Conservation (phyloP, 768 basidiomycete genomes). For the Tulasnella sp. region DNA sequence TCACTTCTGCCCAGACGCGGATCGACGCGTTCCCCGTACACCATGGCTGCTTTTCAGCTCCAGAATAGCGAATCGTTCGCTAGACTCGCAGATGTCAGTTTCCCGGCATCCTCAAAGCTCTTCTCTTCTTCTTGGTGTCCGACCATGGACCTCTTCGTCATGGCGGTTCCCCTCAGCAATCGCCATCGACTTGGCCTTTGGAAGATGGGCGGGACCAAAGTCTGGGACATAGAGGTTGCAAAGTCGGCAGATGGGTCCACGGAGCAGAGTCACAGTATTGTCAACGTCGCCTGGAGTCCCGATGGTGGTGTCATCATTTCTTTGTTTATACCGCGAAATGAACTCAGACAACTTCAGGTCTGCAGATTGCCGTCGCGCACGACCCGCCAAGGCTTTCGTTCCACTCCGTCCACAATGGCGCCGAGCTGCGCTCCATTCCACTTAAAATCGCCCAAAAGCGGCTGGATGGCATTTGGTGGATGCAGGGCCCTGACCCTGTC, state of each 20-base stretch:
- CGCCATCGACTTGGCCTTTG: constrained; percentile 46
- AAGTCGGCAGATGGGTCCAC: constrained; percentile 41
- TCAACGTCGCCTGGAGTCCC: constrained; percentile 74
- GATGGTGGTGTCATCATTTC: constrained; percentile 51
- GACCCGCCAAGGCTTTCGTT: constrained; percentile 64
- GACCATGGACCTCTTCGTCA: constrained; percentile 29
- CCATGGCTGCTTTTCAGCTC: neutral
- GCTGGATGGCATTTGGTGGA: constrained; percentile 33
- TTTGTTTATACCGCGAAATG: constrained; percentile 8
- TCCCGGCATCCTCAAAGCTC: constrained; percentile 12
- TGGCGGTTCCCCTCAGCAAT: constrained; percentile 19
- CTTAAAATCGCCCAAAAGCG: neutral
- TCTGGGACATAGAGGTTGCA: constrained; percentile 77
- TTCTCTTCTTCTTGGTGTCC: constrained; percentile 29
- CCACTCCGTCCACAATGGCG: constrained; percentile 77
- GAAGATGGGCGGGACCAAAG: constrained; percentile 74
- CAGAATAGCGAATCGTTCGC: constrained; percentile 17
- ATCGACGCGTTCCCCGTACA: neutral
- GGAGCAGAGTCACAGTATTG: constrained; percentile 38
- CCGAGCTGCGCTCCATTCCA: constrained; percentile 47
- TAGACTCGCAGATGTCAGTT: constrained; percentile 22
- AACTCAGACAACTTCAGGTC: constrained; percentile 45
- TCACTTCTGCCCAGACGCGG: constrained; percentile 4
- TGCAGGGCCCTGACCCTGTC: constrained; percentile 35
- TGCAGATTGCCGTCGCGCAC: constrained; percentile 63